Evolutionary conservation across 495 filamentous ascomycete species (phyloP).

Genomic region (Neurospora intermedia): DNA sequence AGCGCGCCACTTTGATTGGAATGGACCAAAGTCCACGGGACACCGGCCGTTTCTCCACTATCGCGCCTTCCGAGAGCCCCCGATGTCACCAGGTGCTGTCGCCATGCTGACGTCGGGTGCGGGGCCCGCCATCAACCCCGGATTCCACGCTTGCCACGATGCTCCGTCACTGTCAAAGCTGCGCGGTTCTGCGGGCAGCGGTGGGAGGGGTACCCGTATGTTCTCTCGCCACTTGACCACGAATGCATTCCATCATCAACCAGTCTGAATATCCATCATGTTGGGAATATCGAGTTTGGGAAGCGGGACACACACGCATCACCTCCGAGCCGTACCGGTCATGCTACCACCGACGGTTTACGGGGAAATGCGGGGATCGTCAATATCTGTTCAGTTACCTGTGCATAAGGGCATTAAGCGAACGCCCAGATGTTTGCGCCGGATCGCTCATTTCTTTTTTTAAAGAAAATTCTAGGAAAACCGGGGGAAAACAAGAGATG

Average conservation of each 20-base stretch:
- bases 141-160: neutral
- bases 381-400: too few relatives aligned
- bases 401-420: too few relatives aligned
- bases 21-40: neutral
- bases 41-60: neutral
- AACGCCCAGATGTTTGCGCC: too few relatives aligned
- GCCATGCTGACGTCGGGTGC: neutral
- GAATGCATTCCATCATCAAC: neutral
- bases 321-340: neutral
- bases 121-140: neutral
- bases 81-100: neutral
- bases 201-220: neutral
- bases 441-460: too few relatives aligned
- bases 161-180: neutral
- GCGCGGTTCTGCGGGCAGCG: neutral
- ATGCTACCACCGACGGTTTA: neutral
- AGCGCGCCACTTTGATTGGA: neutral
- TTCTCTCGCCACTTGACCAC: neutral
- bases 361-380: neutral
- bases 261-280: neutral
- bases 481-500: neutral
- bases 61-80: neutral
- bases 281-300: neutral
- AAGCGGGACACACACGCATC: neutral
- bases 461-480: too few relatives aligned